Conservation (phyloP, 208 protist genomes). For the Blechomonas ayalai region DNA sequence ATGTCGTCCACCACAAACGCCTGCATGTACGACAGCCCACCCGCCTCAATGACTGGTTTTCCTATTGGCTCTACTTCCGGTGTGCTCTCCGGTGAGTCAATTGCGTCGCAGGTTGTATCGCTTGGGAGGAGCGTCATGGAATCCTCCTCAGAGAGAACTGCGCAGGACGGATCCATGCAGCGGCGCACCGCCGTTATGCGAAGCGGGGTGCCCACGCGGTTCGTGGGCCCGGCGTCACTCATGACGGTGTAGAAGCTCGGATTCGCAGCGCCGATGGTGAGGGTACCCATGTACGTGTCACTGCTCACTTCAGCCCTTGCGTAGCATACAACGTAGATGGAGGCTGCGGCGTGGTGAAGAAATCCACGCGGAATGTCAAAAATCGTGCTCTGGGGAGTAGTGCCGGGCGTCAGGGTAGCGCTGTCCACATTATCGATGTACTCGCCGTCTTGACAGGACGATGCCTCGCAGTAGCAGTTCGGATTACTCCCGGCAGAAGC, state of each 20-base stretch:
- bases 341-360: constrained; percentile 58
- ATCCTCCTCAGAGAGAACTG: constrained; percentile 27
- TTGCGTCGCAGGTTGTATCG: constrained; percentile 19
- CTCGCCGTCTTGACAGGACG: constrained; percentile 21
- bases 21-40: constrained; percentile 27
- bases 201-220: constrained; percentile 52
- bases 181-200: constrained; percentile 42
- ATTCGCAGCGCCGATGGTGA: constrained; percentile 60
- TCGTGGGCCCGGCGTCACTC: constrained; percentile 21
- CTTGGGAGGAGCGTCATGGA: constrained; percentile 40
- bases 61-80: constrained; percentile 22
- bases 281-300: constrained; percentile 60
- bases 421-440: constrained; percentile 6
- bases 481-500: constrained; percentile 21
- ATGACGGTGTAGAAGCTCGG: constrained; percentile 80
- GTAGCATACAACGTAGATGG: constrained; percentile 83
- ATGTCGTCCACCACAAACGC: constrained; percentile 43
- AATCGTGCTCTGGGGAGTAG: constrained; percentile 12
- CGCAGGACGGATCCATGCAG: constrained; percentile 33
- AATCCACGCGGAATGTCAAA: constrained; percentile 55
- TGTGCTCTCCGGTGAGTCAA: constrained; percentile 7
- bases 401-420: constrained; percentile 10
- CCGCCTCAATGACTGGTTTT: constrained; percentile 13
- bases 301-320: constrained; percentile 6
- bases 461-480: constrained; percentile 73